phyloP scores from a whole-genome alignment of 2,329 filamentous ascomycete species.

The Sporothrix pallida region DNA sequence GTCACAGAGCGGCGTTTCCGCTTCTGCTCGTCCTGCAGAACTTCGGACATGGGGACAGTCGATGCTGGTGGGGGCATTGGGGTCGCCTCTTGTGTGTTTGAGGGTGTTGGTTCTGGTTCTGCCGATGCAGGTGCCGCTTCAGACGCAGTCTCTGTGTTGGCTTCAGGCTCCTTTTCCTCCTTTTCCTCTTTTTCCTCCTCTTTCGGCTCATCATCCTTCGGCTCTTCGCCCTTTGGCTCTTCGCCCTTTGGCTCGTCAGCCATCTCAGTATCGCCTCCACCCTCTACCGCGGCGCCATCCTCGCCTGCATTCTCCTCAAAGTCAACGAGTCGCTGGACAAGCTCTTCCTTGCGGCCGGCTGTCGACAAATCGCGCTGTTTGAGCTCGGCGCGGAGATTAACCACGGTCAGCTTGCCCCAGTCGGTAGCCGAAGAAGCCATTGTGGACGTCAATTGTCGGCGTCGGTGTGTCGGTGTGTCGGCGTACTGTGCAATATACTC shows the following conservation, averaged over 20 bases:
- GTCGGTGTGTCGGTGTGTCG: no score
- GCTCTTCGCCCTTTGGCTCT: conserved; percentile 16
- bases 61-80: not conserved
- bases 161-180: not conserved
- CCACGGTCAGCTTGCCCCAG: conserved; percentile 70
- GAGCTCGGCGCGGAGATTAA: conserved; percentile 75
- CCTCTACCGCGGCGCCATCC: not conserved
- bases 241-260: conserved; percentile 7
- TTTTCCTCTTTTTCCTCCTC: not conserved
- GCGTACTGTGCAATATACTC: no score
- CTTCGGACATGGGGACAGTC: conserved; percentile 31
- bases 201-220: not conserved
- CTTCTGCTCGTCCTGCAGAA: conserved; percentile 54
- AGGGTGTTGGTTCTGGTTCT: conserved; percentile 21
- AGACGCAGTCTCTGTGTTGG: conserved; percentile 31
- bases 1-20: conserved; percentile 70
- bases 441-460: conserved; percentile 8
- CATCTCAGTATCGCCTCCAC: not conserved
- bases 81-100: not conserved
- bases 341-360: conserved; percentile 72
- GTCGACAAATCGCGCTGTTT: conserved; percentile 72
- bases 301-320: conserved; percentile 28
- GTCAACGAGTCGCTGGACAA: conserved; percentile 66
- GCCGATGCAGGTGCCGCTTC: no score
- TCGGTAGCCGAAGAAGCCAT: conserved; percentile 53